Percentiles rank a stretch among this genome's conserved stretches.
Evolutionary conservation across 2,329 filamentous ascomycete species (phyloP).

Genomic region (Monilinia polystroma): DNA sequence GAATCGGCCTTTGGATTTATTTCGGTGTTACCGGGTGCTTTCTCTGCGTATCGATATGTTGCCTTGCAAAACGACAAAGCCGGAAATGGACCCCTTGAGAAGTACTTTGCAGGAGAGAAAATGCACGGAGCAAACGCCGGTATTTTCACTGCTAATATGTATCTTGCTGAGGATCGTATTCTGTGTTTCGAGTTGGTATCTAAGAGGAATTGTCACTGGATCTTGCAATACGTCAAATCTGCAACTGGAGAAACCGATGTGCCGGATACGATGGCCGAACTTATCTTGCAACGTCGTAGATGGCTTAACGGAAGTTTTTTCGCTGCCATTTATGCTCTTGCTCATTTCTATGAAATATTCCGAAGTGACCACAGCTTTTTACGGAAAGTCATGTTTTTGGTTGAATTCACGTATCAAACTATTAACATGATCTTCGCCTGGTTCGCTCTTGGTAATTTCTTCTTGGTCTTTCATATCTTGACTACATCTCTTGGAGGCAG

Average conservation of each 20-base stretch:
- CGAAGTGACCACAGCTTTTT: slow-evolving; percentile 84
- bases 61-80: slow-evolving; percentile 95
- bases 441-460: slow-evolving; percentile 98
- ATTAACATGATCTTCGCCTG: slow-evolving; percentile 95
- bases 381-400: slow-evolving; percentile 86
- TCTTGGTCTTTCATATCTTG: slow-evolving; percentile 97
- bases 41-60: slow-evolving; percentile 94
- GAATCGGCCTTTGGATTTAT: slow-evolving; percentile 99
- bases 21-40: slow-evolving; percentile 89
- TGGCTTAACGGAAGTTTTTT: slow-evolving; percentile 99
- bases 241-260: slow-evolving; percentile 98
- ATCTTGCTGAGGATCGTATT: slow-evolving; percentile 85
- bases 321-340: slow-evolving; percentile 93
- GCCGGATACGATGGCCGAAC: slow-evolving; percentile 89
- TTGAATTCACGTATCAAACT: slow-evolving; percentile 95
- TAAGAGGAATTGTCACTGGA: slow-evolving; percentile 92
- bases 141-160: slow-evolving; percentile 97
- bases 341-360: slow-evolving; percentile 94
- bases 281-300: slow-evolving; percentile 91
- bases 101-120: slow-evolving; percentile 99
- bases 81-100: slow-evolving; percentile 89
- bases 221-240: slow-evolving; percentile 95
- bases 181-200: slow-evolving; percentile 94
- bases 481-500: slow-evolving; percentile 77
- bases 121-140: slow-evolving; percentile 94